Conservation (phyloP, 208 protist genomes). For the Blastocrithidia nonstop region DNA sequence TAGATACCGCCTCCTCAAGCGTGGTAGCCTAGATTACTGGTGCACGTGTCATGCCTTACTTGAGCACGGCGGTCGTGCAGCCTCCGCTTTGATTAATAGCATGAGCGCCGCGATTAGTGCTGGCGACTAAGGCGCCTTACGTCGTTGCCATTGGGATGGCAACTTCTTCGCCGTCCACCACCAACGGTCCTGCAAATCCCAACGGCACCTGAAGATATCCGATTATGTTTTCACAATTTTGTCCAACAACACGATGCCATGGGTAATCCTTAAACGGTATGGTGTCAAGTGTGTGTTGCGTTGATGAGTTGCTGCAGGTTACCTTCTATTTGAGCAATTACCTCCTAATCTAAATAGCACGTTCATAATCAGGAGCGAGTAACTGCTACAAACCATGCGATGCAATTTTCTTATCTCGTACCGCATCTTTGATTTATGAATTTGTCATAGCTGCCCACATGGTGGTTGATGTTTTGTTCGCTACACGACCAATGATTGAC, state of each 20-base stretch:
- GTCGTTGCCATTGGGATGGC: slow-evolving; percentile 95
- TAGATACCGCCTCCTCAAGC: slow-evolving; percentile 51
- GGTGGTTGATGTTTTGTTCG: slow-evolving; percentile 1
- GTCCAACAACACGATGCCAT: slow-evolving; percentile 82
- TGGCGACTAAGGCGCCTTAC: slow-evolving; percentile 95
- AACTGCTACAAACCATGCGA: slow-evolving; percentile 79
- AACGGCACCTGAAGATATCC: slow-evolving; percentile 95
- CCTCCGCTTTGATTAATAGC: slow-evolving; percentile 87
- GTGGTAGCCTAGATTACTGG: slow-evolving; percentile 85
- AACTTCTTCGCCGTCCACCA: slow-evolving; percentile 83
- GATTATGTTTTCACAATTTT: slow-evolving; percentile 94
- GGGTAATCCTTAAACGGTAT: slow-evolving; percentile 84
- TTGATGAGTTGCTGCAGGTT: slow-evolving; percentile 6
- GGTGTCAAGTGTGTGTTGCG: slow-evolving; percentile 26
- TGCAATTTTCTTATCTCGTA: slow-evolving; percentile 56
- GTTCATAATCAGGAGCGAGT: slow-evolving; percentile 73
- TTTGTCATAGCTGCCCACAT: slow-evolving; percentile 49
- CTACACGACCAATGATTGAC: no score
- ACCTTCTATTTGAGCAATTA: slow-evolving; percentile 48
- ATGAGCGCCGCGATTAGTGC: slow-evolving; percentile 90
- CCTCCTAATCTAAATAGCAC: slow-evolving; percentile 70
- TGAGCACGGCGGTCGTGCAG: slow-evolving; percentile 75
- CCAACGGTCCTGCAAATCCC: slow-evolving; percentile 88
- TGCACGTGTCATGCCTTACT: slow-evolving; percentile 95
- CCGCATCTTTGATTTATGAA: slow-evolving; percentile 51